A percentile compares a stretch with the other conserved stretches of the same genome.
phyloP scores from a whole-genome alignment of 129 eudicot species.

The Arctium minus region DNA sequence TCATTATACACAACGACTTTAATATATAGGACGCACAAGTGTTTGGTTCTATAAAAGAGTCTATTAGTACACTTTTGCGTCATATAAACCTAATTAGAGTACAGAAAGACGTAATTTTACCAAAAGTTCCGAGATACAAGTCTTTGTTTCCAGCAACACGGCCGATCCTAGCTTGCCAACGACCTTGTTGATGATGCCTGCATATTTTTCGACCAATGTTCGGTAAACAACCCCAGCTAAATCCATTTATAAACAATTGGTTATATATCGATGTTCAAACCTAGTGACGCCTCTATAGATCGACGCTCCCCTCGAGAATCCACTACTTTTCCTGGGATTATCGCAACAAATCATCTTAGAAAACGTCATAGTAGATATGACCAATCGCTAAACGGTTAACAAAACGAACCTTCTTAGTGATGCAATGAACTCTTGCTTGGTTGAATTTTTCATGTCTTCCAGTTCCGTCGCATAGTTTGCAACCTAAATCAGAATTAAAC shows the following conservation, averaged over 20 bases:
- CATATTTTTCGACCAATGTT: not conserved
- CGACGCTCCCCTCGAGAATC: conserved; percentile 91
- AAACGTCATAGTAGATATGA: not conserved
- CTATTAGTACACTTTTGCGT: not conserved
- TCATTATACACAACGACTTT: not conserved
- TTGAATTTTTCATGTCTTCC: conserved; percentile 73
- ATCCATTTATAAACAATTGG: not conserved
- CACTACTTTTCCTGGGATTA: conserved; percentile 70
- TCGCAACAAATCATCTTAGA: not conserved
- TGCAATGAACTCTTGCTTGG: conserved; percentile 85
- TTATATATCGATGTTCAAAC: conserved; percentile 24
- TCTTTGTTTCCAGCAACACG: conserved; percentile 95
- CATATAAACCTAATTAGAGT: not conserved
- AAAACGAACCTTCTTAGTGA: conserved; percentile 68
- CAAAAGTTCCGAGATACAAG: conserved; percentile 86
- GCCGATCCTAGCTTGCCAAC: conserved; percentile 97
- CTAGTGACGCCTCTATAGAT: conserved; percentile 87
- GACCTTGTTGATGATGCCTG: conserved; percentile 95
- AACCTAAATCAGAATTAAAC: conserved; percentile 27
- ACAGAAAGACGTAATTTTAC: conserved; percentile 16
- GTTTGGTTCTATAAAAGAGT: not conserved
- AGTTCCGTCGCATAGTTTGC: conserved; percentile 58
- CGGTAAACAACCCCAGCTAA: not conserved
- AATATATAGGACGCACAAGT: too few species aligned
- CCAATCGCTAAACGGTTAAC: not conserved